These are phyloP conservation scores for Fibroporia radiculosa DNA, from an alignment of 768 basidiomycete genomes.

Conservation along the genomic window DNA sequence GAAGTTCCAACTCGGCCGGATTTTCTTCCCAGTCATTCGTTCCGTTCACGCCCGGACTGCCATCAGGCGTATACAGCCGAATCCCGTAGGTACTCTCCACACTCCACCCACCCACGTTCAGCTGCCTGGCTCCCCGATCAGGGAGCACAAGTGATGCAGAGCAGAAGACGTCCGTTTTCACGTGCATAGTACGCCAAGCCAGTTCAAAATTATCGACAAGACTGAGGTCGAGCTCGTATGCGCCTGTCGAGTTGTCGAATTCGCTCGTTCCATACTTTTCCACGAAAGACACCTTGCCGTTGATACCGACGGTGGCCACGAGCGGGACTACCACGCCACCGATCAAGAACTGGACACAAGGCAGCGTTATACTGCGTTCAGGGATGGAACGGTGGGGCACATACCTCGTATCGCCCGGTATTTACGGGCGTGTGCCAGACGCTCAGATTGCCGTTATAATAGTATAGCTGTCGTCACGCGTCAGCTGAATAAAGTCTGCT, in stretches of 20 bases:
- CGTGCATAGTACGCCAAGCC: slow-evolving; percentile 73
- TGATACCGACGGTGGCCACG: slow-evolving; percentile 68
- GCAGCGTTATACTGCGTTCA: neutral
- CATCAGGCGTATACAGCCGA: slow-evolving; percentile 66
- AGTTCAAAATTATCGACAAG: slow-evolving; percentile 34
- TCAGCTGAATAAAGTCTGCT: neutral
- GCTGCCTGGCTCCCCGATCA: slow-evolving; percentile 58
- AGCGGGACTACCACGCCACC: slow-evolving; percentile 64
- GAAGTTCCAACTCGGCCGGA: slow-evolving; percentile 43
- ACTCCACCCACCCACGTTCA: slow-evolving; percentile 70
- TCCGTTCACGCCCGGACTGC: slow-evolving; percentile 56
- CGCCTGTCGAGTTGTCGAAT: slow-evolving; percentile 61
- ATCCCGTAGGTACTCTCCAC: slow-evolving; percentile 64
- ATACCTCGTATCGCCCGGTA: slow-evolving; percentile 64
- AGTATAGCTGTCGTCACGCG: slow-evolving; percentile 17
- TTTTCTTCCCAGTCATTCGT: slow-evolving; percentile 82
- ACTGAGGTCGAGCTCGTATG: slow-evolving; percentile 68
- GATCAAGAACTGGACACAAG: slow-evolving; percentile 33
- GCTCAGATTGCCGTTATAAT: slow-evolving; percentile 32
- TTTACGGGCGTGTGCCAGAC: slow-evolving; percentile 60
- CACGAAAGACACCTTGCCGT: slow-evolving; percentile 75
- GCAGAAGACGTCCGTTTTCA: slow-evolving; percentile 76
- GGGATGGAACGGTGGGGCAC: slow-evolving; percentile 11
- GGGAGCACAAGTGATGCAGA: slow-evolving; percentile 67
- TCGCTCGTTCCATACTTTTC: slow-evolving; percentile 67